Conservation (phyloP, 331 rosid species). For the Spiraea crenata region DNA sequence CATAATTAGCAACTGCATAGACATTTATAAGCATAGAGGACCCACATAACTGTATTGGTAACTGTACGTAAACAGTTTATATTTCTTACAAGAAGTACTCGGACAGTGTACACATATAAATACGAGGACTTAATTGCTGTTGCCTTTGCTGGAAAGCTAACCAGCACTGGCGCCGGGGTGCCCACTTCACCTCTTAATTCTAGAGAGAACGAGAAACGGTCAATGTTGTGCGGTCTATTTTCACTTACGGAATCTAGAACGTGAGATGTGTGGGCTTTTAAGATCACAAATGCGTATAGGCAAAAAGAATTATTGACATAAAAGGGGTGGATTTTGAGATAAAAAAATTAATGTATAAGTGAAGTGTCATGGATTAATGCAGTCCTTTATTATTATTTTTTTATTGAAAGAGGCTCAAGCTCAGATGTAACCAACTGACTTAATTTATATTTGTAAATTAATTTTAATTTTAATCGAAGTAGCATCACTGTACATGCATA, state of each 20-base stretch:
- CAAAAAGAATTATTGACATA: background rate
- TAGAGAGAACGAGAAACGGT: background rate
- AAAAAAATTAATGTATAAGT: too few species aligned
- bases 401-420: too few species aligned
- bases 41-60: background rate
- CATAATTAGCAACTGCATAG: too few species aligned
- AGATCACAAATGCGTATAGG: background rate
- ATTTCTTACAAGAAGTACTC: background rate
- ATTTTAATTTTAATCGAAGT: too few species aligned
- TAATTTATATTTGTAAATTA: too few species aligned
- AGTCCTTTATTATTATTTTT: too few species aligned
- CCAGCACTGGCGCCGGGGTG: background rate
- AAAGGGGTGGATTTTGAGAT: too few species aligned
- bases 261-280: slow-evolving; percentile 2
- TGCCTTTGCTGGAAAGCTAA: background rate
- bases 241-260: slow-evolving; percentile 22
- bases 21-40: background rate
- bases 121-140: background rate
- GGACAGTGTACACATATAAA: background rate
- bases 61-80: background rate
- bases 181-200: slow-evolving; percentile 1
- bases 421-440: too few species aligned
- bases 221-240: slow-evolving; percentile 14
- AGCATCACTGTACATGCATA: too few species aligned
- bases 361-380: too few species aligned